Evolutionary conservation across 371 early-diverging fungal species (phyloP), one percentile per base, ranked within the genome.

Genomic region (Conidiobolus incongruus): DNA sequence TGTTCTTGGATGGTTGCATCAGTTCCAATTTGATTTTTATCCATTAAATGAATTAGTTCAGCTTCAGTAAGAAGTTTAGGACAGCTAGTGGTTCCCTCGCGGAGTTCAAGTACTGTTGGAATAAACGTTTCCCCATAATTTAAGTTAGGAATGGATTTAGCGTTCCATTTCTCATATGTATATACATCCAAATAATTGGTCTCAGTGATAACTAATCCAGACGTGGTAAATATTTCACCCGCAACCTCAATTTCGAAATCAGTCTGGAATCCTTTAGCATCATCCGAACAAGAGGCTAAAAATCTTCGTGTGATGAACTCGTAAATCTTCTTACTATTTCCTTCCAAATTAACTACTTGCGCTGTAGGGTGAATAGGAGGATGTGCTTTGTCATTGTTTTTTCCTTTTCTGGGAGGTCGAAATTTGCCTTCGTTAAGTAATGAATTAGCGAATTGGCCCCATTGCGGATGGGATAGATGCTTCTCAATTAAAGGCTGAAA

Each of bases 1-100:
- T 99, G 99, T 33, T 98, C 96, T 24, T 89, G 90, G 35, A 99
- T 99, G 0, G 99, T 99, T 0, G 99, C 99, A 59, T 99, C 99
- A 2, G 99, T 99, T 3, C 79, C 99, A 35, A 99, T 99, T 21
- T 95, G 95, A 52, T 90, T 81, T 57, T 82, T 79, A 57, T 98
- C 96, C 99, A 99, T 99, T 28, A 88, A 54, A 1, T 66, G 62
- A 53, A 99, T 95, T 28, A 99, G 68, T 13, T 98, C 98, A 6
- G 82, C 67, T 50, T 98, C 98, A 0, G 85, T 85, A 31, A 99
- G 62, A 32, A 81, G 61, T 6, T 61, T 58, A 0, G 99, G 99
- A 5, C 80, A 59, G 0, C 68, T 61, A 0, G 99, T 98, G 0
- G 48, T 46, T 0, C 91, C 87, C 2, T 58, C 56, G 24, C 54